Conservation (phyloP, 73 alveolate genomes). For the Loxodes magnus region DNA sequence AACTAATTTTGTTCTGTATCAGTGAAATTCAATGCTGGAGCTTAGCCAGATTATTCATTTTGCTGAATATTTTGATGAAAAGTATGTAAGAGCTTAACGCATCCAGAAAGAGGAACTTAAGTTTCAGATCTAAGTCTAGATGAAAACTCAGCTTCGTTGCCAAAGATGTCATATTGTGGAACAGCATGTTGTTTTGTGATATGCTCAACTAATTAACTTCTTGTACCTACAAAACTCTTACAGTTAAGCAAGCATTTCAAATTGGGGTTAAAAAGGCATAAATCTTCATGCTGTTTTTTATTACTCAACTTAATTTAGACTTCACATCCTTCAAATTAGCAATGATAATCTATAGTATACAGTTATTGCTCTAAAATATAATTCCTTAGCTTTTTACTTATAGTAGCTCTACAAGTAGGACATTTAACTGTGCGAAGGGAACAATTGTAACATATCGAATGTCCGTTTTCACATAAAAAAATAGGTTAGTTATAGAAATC, state of each 20-base stretch:
- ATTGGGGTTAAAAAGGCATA: conserved; percentile 1
- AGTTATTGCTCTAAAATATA: conserved; percentile 3
- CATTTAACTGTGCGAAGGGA: neutral
- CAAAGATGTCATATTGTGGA: conserved; percentile 11
- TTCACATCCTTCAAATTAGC: neutral
- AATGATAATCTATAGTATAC: neutral
- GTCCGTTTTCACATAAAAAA: conserved; percentile 7
- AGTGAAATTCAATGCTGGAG: too few relatives aligned
- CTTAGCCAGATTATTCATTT: too few relatives aligned
- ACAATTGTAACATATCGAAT: conserved; percentile 4
- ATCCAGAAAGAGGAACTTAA: conserved; percentile 6
- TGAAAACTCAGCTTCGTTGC: conserved; percentile 10
- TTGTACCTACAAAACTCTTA: neutral
- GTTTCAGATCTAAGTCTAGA: conserved; percentile 9
- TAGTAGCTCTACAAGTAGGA: conserved; percentile 1
- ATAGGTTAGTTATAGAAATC: neutral
- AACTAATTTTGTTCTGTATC: too few relatives aligned
- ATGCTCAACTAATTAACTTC: neutral
- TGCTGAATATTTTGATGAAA: neutral
- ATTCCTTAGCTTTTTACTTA: conserved; percentile 3
- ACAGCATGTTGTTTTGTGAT: neutral
- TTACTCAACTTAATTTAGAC: neutral
- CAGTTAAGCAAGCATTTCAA: neutral
- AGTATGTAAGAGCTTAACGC: conserved; percentile 12
- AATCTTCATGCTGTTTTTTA: neutral